phyloP scores from a whole-genome alignment of 495 filamentous ascomycete genomes.

The Saxispiralis lemnorum region DNA sequence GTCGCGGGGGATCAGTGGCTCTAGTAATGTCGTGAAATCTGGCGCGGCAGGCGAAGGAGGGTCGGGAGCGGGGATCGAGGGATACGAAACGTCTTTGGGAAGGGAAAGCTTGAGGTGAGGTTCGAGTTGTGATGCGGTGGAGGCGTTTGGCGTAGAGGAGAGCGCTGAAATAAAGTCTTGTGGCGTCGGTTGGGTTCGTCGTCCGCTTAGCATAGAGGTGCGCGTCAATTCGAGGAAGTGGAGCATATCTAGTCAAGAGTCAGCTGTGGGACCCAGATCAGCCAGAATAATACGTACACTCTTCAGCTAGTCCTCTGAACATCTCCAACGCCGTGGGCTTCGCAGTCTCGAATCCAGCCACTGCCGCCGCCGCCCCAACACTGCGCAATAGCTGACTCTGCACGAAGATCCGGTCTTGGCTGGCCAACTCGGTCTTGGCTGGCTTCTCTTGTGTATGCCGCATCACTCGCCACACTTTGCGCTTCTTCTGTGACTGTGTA shows the following conservation, averaged over 20 bases:
- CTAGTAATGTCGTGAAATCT: slow-evolving; percentile 28
- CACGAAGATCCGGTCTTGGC: slow-evolving; percentile 17
- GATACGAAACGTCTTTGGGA: slow-evolving; percentile 20
- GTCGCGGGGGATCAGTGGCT: slow-evolving; percentile 33
- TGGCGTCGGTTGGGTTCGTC: slow-evolving; percentile 45
- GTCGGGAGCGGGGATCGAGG: slow-evolving; percentile 30
- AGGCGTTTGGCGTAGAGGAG: slow-evolving; percentile 17
- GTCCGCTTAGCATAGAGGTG: slow-evolving; percentile 41
- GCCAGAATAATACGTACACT: slow-evolving; percentile 32
- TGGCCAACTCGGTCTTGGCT: slow-evolving; percentile 11
- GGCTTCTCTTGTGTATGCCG: slow-evolving; percentile 6
- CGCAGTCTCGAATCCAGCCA: slow-evolving; percentile 41
- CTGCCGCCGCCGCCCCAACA: slow-evolving; percentile 35
- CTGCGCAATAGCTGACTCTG: slow-evolving; percentile 35
- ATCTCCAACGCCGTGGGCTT: slow-evolving; percentile 40
- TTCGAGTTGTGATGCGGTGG: slow-evolving; percentile 20
- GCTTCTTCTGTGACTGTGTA: slow-evolving; percentile 1
- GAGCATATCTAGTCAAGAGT: slow-evolving; percentile 34
- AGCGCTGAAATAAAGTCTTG: slow-evolving; percentile 54
- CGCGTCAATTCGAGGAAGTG: slow-evolving; percentile 38
- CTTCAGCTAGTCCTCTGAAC: slow-evolving; percentile 39
- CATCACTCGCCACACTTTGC: slow-evolving; percentile 1
- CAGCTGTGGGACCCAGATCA: neutral
- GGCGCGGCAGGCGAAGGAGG: slow-evolving; percentile 29
- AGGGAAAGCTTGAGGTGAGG: slow-evolving; percentile 29